Percentiles rank a stretch among this genome's conserved stretches.
These are phyloP conservation scores for Claviceps sp. DNA, from an alignment of 2,329 filamentous ascomycete species.

Conservation along the genomic window DNA sequence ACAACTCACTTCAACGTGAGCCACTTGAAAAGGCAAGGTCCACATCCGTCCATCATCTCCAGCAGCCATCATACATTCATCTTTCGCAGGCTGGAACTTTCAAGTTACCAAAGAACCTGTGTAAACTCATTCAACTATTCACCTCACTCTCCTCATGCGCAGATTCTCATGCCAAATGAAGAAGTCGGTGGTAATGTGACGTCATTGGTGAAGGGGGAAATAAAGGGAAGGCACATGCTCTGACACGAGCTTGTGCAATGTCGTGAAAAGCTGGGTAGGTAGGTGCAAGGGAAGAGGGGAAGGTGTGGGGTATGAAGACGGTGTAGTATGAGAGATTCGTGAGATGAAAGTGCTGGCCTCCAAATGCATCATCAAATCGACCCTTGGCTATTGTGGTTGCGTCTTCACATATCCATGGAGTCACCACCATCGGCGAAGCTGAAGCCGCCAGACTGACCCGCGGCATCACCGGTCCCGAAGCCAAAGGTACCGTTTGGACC, in stretches of 20 bases:
- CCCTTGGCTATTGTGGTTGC: not conserved
- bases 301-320: constrained; percentile 5
- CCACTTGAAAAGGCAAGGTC: constrained; percentile 4
- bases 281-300: not conserved
- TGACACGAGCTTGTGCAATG: constrained; percentile 10
- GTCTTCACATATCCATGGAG: constrained; percentile 51
- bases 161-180: constrained; percentile 23
- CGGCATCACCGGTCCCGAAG: constrained; percentile 52
- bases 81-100: constrained; percentile 46
- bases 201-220: constrained; percentile 16
- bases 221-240: constrained; percentile 11
- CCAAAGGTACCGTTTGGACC: constrained; percentile 63
- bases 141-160: constrained; percentile 13
- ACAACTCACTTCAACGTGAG: constrained; percentile 9
- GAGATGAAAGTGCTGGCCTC: not conserved
- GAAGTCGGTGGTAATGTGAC: constrained; percentile 17
- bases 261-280: not conserved
- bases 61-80: constrained; percentile 9
- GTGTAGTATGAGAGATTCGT: constrained; percentile 1
- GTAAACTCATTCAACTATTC: constrained; percentile 11
- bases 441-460: constrained; percentile 63
- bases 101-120: constrained; percentile 48
- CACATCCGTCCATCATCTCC: constrained; percentile 9
- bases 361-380: not conserved
- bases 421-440: constrained; percentile 71